Evolutionary conservation across 805 yeast species (phyloP), one percentile per base, ranked within the genome.

Genomic region (Blastobotrys chiropterorum): DNA sequence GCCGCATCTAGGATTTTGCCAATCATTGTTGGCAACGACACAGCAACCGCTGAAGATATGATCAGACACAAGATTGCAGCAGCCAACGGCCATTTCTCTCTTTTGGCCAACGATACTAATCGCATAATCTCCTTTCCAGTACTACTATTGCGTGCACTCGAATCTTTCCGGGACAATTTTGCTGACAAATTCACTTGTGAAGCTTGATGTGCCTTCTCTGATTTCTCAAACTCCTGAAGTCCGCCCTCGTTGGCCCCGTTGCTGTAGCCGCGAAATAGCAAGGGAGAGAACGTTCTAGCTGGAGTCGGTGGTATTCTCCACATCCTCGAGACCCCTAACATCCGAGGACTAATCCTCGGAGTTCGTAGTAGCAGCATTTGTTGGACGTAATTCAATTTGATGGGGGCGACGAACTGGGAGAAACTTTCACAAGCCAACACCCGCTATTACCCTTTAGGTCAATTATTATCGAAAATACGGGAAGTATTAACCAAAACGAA

Each of bases 1-100:
- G 86, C 82, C 2, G 83, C 77, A 66, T 90, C 98, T 17, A 92
- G 77, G 47, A 90, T 82, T 61, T 86, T 86, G 31, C 98, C 98
- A 52, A 92, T 85, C 20, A 88, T 75, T 44, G 84, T 72, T 5
- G 98, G 98, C 43, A 92, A 73, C 11, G 84, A 69, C 87, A 92
- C 85, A 22, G 90, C 78, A 3, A 88, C 85, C 0, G 89, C 79
- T 1, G 96, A 86, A 0, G 96, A 81, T 3, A 84, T 62, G 3
- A 82, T 68, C 31, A 92, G 73, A 52, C 87, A 76, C 0, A 75
- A 57, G 40, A 90, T 69, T 0, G 97, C 97, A 17, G 76, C 66
- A 1, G 74, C 57, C 60, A 85, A 72, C 2, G 83, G 77, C 50
- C 71, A 70, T 3, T 75, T 62, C 62, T 85, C 90, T 1, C 81